These are phyloP conservation scores for Patellifolia procumbens DNA, from an alignment of 179 eudicot genomes.

Conservation along the genomic window DNA sequence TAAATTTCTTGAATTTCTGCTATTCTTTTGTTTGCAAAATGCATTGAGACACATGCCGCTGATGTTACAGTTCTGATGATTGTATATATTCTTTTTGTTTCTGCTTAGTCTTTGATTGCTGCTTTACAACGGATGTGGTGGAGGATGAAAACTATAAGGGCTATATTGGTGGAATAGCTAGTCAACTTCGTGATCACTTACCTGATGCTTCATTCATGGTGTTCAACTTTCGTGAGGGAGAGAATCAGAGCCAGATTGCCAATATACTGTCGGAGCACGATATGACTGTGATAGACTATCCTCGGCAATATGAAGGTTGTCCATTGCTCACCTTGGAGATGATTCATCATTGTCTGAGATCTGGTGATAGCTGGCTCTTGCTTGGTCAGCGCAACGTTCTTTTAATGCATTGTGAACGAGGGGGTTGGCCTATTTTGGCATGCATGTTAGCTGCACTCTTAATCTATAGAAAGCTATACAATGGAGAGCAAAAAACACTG, in stretches of 20 bases:
- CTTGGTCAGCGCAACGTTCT: slow-evolving; percentile 68
- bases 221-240: slow-evolving; percentile 67
- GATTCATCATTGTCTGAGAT: slow-evolving; percentile 72
- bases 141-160: slow-evolving; percentile 56
- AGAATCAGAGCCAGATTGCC: slow-evolving; percentile 49
- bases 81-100: not conserved
- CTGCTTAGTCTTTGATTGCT: slow-evolving; percentile 73
- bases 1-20: not conserved
- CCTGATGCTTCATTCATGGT: slow-evolving; percentile 76
- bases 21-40: not conserved
- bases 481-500: slow-evolving; percentile 67
- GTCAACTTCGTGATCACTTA: slow-evolving; percentile 52
- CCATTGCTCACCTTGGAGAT: slow-evolving; percentile 68
- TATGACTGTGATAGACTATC: slow-evolving; percentile 79
- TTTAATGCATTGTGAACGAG: slow-evolving; percentile 74
- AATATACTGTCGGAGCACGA: slow-evolving; percentile 55
- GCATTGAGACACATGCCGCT: not conserved
- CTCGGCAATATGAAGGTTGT: slow-evolving; percentile 63
- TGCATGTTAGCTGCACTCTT: slow-evolving; percentile 79
- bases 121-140: slow-evolving; percentile 65
- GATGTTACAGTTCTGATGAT: not conserved
- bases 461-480: slow-evolving; percentile 58
- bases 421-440: slow-evolving; percentile 73
- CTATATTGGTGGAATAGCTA: slow-evolving; percentile 53
- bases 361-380: slow-evolving; percentile 77